Evolutionary conservation across 495 filamentous ascomycete species (phyloP), one percentile per base, ranked within the genome.

Genomic region (Neurospora terricola): DNA sequence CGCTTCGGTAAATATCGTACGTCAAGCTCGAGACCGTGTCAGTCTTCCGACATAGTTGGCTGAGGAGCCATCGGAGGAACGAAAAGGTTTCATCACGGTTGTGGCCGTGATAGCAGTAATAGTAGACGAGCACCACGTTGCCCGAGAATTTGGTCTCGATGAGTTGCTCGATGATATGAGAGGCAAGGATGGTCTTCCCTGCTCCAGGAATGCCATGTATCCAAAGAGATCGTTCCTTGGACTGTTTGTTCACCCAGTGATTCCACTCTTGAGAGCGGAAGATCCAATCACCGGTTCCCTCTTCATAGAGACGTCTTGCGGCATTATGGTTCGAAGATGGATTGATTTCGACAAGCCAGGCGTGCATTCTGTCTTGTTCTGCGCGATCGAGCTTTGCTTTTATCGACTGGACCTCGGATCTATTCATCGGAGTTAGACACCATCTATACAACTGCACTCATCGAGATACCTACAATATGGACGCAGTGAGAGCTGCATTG

Each of bases 191-290:
- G 27, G 82, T 81, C 70, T 85, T 85, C 14, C 83, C 83, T 27
- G 81, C 79, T 1, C 84, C 84, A 2, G 82, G 83, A 12, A 85
- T 84, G 5, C 83, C 83, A 45, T 80, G 74, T 7, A 84, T 79
- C 82, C 81, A 83, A 7, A 84, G 70, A 43, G 73, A 81, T 1
- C 77, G 80, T 23, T 36, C 21, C 36, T 72, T 34, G 7, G 70
- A 59, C 12, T 40, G 72, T 0, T n/a, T 70, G 34, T 69, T 34
- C 6, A 80, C 21, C 79, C 78, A 81, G 38, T 12, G 23, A 0
- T 69, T 68, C 78, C 78, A 80, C 38, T 76, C 73, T 0, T 48
- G 34, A 4, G 48, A 37, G 0, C 71, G 71, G 7, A 74, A 34
- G 34, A 81, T 75, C 80, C 79, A 82, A 18, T 72, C 12, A 12